Evolutionary conservation across 2,329 filamentous ascomycete species (phyloP).

Genomic region (Paecilomyces niveus): DNA sequence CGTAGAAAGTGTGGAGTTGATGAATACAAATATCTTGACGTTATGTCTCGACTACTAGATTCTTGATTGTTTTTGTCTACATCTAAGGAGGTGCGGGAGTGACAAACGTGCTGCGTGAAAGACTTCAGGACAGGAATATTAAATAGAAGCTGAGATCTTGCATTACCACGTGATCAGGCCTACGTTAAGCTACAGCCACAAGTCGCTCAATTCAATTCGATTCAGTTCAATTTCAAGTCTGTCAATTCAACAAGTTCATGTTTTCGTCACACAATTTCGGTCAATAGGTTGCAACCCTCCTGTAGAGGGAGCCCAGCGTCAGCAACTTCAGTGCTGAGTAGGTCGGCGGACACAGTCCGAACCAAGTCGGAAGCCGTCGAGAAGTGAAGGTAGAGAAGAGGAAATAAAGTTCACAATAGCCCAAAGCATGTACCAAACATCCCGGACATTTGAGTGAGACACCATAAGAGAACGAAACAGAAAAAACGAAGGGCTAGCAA

Average conservation of each 20-base stretch:
- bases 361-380: background rate
- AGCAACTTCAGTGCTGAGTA: background rate
- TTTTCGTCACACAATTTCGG: background rate
- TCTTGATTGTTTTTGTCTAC: too few species aligned
- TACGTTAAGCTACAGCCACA: background rate
- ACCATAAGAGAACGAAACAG: conserved; percentile 16
- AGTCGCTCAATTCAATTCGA: background rate
- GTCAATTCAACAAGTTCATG: background rate
- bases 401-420: conserved; percentile 18
- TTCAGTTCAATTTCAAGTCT: background rate
- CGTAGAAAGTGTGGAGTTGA: too few species aligned
- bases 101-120: too few species aligned
- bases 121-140: too few species aligned
- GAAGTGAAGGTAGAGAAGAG: conserved; percentile 2
- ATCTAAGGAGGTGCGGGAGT: too few species aligned
- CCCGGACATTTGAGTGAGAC: conserved; percentile 22
- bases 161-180: too few species aligned
- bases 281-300: background rate
- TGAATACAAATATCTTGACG: too few species aligned
- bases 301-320: background rate
- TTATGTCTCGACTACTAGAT: too few species aligned
- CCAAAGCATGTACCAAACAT: conserved; percentile 12
- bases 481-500: conserved; percentile 1
- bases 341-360: background rate
- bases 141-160: too few species aligned